These are phyloP conservation scores for Ogataea pini DNA, from an alignment of 805 yeast genomes.

Conservation along the genomic window DNA sequence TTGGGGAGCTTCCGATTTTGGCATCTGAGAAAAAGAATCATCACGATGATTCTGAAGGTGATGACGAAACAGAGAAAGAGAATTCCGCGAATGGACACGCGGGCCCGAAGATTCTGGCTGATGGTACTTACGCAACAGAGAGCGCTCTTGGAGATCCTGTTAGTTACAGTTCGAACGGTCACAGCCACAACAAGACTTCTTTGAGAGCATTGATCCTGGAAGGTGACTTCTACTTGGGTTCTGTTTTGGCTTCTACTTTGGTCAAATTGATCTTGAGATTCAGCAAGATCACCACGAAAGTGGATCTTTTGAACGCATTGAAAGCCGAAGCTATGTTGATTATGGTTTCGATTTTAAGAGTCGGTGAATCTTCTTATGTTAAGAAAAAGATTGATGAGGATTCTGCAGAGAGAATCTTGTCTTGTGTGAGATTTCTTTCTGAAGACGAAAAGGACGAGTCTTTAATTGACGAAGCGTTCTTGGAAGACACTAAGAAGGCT, in stretches of 20 bases:
- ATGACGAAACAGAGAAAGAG: constrained; percentile 27
- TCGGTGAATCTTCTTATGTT: constrained; percentile 72
- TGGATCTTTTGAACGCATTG: constrained; percentile 68
- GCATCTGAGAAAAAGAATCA: constrained; percentile 61
- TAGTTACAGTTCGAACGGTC: constrained; percentile 34
- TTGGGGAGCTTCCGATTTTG: constrained; percentile 91
- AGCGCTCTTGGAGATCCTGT: constrained; percentile 61
- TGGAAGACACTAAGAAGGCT: constrained; percentile 86
- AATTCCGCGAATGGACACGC: constrained; percentile 33
- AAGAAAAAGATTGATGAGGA: constrained; percentile 89
- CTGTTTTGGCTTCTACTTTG: constrained; percentile 84
- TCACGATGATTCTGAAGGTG: constrained; percentile 26
- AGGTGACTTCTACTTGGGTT: constrained; percentile 89
- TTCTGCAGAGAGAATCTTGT: constrained; percentile 87
- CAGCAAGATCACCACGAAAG: constrained; percentile 52
- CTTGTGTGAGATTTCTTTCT: constrained; percentile 79
- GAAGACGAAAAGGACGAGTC: constrained; percentile 57
- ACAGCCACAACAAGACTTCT: constrained; percentile 51
- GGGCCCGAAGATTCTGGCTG: constrained; percentile 91
- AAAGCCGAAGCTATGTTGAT: constrained; percentile 94
- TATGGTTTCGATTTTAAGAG: constrained; percentile 88
- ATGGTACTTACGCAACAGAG: constrained; percentile 98
- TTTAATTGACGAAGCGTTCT: constrained; percentile 62
- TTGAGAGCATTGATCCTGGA: constrained; percentile 77
- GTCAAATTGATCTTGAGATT: constrained; percentile 84